These are phyloP conservation scores for Poronia punctata DNA, from an alignment of 495 filamentous ascomycete species.

Conservation along the genomic window DNA sequence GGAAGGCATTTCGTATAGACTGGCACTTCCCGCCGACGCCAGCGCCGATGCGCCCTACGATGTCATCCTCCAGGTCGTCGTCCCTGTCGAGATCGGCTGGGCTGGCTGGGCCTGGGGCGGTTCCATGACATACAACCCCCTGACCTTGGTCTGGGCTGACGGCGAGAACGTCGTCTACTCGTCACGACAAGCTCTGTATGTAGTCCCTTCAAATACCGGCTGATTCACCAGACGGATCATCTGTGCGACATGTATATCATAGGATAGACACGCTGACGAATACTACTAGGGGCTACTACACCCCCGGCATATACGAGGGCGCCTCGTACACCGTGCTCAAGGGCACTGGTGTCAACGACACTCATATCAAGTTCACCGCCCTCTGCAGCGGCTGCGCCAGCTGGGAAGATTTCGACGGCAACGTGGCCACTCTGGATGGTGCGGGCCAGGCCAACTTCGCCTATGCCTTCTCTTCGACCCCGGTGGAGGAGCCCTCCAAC, in stretches of 20 bases:
- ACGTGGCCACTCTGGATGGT: conserved; percentile 31
- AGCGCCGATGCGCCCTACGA: conserved; percentile 30
- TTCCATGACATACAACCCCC: conserved; percentile 41
- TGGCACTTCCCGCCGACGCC: conserved; percentile 32
- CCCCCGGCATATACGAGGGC: conserved; percentile 26
- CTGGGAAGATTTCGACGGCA: conserved; percentile 38
- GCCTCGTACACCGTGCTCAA: conserved; percentile 36
- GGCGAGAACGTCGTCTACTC: conserved; percentile 31
- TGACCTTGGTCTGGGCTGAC: conserved; percentile 38
- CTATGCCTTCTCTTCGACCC: conserved; percentile 29
- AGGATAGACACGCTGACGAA: background rate
- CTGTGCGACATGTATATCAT: background rate
- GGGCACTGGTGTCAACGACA: conserved; percentile 37
- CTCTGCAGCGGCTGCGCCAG: conserved; percentile 36
- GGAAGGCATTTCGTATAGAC: conserved; percentile 29
- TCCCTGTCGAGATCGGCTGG: conserved; percentile 35
- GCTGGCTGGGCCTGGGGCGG: conserved; percentile 42
- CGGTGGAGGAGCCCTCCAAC: conserved; percentile 30
- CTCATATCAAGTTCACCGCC: conserved; percentile 39
- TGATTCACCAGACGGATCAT: too few species aligned
- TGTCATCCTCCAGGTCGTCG: conserved; percentile 35
- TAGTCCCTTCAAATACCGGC: too few species aligned
- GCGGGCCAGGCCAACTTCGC: conserved; percentile 31
- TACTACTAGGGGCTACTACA: conserved; percentile 36
- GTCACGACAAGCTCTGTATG: conserved; percentile 38